Conservation (phyloP, 1,284 basidiomycete genomes). For the Apiotrichum sp. region DNA sequence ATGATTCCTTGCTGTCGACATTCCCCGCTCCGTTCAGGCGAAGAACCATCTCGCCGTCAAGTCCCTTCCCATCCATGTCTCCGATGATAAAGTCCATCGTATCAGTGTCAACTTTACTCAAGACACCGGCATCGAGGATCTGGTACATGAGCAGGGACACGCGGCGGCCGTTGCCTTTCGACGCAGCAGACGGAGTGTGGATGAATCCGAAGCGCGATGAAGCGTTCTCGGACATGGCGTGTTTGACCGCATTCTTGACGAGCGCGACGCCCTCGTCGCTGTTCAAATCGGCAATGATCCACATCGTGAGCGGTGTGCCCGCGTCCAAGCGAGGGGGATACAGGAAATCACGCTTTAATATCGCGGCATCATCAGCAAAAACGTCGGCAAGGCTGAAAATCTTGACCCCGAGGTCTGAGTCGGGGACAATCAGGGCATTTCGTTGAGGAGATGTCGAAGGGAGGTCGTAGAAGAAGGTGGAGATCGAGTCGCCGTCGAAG, state of each 20-base stretch:
- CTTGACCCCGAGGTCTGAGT: constrained; percentile 25
- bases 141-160: constrained; percentile 42
- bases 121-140: constrained; percentile 21
- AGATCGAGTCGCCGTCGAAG: constrained; percentile 51
- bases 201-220: constrained; percentile 46
- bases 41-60: too few relatives aligned
- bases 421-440: constrained; percentile 51
- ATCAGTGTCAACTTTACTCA: constrained; percentile 23
- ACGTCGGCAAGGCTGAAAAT: constrained; percentile 29
- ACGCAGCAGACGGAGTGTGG: constrained; percentile 30
- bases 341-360: constrained; percentile 52
- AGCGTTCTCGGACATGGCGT: constrained; percentile 46
- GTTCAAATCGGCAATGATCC: constrained; percentile 76
- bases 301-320: constrained; percentile 51
- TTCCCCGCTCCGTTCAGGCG: too few relatives aligned
- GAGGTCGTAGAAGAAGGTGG: constrained; percentile 83
- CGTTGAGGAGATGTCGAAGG: constrained; percentile 63
- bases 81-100: constrained; percentile 34
- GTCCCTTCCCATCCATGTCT: constrained; percentile 18
- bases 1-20: too few relatives aligned
- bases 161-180: constrained; percentile 9
- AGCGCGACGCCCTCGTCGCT: constrained; percentile 55
- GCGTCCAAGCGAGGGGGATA: constrained; percentile 50
- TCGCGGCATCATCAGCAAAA: constrained; percentile 23
- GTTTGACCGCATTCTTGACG: constrained; percentile 58